Percentiles rank a stretch among this genome's conserved stretches.
These are phyloP conservation scores for Leishmania braziliensis DNA, from an alignment of 208 protist species.

Conservation along the genomic window DNA sequence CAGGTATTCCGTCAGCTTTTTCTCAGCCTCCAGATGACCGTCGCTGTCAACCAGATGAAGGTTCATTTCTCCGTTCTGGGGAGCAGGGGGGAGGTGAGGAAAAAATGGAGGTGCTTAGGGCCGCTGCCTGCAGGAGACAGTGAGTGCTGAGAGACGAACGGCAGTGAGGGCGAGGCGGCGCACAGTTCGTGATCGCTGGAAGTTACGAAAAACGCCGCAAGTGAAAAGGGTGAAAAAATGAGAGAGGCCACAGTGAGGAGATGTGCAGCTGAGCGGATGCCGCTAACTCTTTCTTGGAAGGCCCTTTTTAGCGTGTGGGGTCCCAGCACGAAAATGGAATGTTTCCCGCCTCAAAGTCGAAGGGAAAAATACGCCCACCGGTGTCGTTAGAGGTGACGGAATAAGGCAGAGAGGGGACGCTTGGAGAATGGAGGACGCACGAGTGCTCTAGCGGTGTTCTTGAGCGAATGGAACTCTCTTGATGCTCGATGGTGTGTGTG, in stretches of 20 bases:
- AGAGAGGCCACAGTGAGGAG: not conserved
- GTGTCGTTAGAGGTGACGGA: not conserved
- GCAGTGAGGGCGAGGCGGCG: not conserved
- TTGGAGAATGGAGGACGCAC: not conserved
- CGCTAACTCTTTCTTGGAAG: not conserved
- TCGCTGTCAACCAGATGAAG: conserved; percentile 74
- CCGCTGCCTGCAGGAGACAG: not conserved
- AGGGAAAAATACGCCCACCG: not conserved
- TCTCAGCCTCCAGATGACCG: conserved; percentile 57
- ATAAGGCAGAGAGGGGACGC: not conserved
- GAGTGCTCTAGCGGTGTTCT: not conserved
- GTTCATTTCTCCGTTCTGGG: conserved; percentile 22
- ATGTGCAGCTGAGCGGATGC: not conserved
- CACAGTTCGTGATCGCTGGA: not conserved
- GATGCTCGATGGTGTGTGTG: not conserved
- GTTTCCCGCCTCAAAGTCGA: not conserved
- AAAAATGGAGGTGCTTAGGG: not conserved
- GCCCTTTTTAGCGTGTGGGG: not conserved
- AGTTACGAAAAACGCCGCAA: not conserved
- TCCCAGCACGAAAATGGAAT: not conserved
- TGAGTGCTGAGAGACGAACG: not conserved
- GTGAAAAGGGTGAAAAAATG: conserved; percentile 21
- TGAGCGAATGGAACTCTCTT: not conserved
- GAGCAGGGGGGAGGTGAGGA: not conserved
- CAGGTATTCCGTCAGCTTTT: conserved; percentile 58